Conservation (phyloP, 257 asterid genomes). For the Nicotiana sylvestris region DNA sequence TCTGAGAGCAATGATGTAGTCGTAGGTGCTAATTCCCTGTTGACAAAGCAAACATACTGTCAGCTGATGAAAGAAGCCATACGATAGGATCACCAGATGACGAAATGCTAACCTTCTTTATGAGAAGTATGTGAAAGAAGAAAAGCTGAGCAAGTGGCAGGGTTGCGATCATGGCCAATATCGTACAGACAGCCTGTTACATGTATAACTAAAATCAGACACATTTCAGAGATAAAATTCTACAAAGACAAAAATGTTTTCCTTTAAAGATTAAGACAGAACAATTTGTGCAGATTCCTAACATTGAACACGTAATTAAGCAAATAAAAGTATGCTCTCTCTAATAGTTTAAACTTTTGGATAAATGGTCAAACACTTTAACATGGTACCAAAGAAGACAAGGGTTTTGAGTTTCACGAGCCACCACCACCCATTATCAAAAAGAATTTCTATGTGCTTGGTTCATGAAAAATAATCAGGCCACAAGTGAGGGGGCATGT, state of each 20-base stretch:
- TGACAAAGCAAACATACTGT: slow-evolving; percentile 14
- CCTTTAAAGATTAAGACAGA: neutral
- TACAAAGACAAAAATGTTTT: neutral
- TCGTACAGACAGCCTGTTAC: slow-evolving; percentile 82
- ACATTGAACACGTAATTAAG: neutral
- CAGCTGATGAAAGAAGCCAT: slow-evolving; percentile 5
- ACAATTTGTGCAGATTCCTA: neutral
- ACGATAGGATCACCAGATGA: neutral
- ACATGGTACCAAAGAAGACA: neutral
- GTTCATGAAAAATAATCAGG: neutral
- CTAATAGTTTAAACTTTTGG: neutral
- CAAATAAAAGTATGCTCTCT: neutral
- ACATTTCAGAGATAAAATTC: neutral
- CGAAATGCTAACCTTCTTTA: slow-evolving; percentile 60
- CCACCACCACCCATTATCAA: neutral
- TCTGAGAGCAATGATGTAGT: slow-evolving; percentile 91
- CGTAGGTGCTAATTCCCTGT: slow-evolving; percentile 97
- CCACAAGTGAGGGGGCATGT: neutral
- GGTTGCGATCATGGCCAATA: slow-evolving; percentile 97
- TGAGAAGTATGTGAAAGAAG: slow-evolving; percentile 97
- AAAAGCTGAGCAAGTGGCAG: slow-evolving; percentile 91
- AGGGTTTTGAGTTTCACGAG: neutral
- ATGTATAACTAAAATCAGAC: neutral
- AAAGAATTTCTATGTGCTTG: neutral
- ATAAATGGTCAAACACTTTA: neutral